phyloP scores from a whole-genome alignment of 441 rosid species.

The Melastoma candidum region DNA sequence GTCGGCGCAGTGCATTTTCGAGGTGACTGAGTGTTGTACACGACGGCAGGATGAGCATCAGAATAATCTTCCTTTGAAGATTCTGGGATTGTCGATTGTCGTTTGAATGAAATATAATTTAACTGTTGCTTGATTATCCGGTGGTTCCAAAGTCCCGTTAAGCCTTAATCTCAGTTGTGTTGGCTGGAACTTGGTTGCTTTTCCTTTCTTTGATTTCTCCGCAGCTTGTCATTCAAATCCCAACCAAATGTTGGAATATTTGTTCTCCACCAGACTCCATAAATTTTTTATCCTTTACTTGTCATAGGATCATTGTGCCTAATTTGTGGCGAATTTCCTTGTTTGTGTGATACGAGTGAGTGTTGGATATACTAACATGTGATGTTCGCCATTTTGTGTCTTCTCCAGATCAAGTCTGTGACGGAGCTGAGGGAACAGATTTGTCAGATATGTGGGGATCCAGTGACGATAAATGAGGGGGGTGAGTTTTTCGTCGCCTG shows the following conservation, averaged over 20 bases:
- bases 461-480: slow-evolving; percentile 44
- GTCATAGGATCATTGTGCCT: slow-evolving; percentile 2
- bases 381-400: slow-evolving; percentile 1
- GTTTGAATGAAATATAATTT: too few species aligned
- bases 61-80: too few species aligned
- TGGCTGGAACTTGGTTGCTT: too few species aligned
- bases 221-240: too few species aligned
- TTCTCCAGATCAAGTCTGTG: slow-evolving; percentile 52
- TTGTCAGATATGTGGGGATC: slow-evolving; percentile 84
- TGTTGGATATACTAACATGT: neutral
- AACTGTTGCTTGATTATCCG: too few species aligned
- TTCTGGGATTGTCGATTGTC: too few species aligned
- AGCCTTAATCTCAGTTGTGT: too few species aligned
- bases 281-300: neutral
- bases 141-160: too few species aligned
- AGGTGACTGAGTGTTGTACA: neutral
- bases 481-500: slow-evolving; percentile 83
- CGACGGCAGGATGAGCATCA: neutral
- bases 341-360: neutral
- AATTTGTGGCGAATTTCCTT: neutral
- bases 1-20: neutral
- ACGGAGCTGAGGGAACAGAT: slow-evolving; percentile 60
- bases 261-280: too few species aligned
- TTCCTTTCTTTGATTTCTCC: too few species aligned
- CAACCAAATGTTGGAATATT: too few species aligned